Evolutionary conservation across 1,284 basidiomycete species (phyloP).

Genomic region (Fistulinella cinereoalba): DNA sequence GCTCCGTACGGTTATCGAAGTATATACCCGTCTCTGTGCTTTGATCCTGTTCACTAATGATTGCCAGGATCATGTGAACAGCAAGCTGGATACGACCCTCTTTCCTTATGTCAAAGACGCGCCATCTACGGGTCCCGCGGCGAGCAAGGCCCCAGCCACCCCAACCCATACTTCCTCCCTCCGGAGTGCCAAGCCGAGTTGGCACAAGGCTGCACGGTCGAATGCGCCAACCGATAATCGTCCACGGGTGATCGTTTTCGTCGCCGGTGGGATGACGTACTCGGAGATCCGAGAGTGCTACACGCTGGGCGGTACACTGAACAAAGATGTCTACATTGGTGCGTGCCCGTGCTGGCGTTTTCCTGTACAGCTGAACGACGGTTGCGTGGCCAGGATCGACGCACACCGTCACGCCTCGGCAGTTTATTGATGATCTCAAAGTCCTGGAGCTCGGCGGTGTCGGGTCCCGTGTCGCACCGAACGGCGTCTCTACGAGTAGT

Average conservation of each 20-base stretch:
- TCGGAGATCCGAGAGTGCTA: slow-evolving; percentile 93
- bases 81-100: slow-evolving; percentile 71
- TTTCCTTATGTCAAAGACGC: slow-evolving; percentile 94
- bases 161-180: slow-evolving; percentile 68
- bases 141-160: slow-evolving; percentile 43
- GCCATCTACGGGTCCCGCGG: slow-evolving; percentile 54
- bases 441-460: slow-evolving; percentile 77
- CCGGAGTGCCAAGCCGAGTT: slow-evolving; percentile 80
- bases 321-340: slow-evolving; percentile 94
- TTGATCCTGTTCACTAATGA: not conserved
- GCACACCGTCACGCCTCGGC: slow-evolving; percentile 79
- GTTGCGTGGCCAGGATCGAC: slow-evolving; percentile 71
- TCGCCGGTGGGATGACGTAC: slow-evolving; percentile 96
- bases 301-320: slow-evolving; percentile 67
- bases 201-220: slow-evolving; percentile 71
- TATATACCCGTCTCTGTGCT: slow-evolving; percentile 28
- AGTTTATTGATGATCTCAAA: slow-evolving; percentile 85
- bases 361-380: slow-evolving; percentile 3
- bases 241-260: slow-evolving; percentile 87
- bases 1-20: slow-evolving; percentile 83
- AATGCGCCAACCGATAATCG: slow-evolving; percentile 56
- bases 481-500: slow-evolving; percentile 55
- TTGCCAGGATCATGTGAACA: slow-evolving; percentile 74
- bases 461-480: slow-evolving; percentile 70
- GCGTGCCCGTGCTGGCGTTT: slow-evolving; percentile 7